A percentile compares a stretch with the other conserved stretches of the same genome.
phyloP scores from a whole-genome alignment of 306 rosid species.

The Cucumis sativus region Cucumber_9930_V3 NC_026657.2:29949501-29950000 shows the following conservation, averaged over 20 bases:
- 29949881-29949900: constrained; percentile 67
- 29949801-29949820: constrained; percentile 14
- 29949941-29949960: constrained; percentile 74
- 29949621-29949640: constrained; percentile 21
- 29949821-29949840: constrained; percentile 23
- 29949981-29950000: constrained; percentile 85
- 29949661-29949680: constrained; percentile 24
- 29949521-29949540: constrained; percentile 35
- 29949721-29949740: constrained; percentile 51
- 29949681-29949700: constrained; percentile 61
- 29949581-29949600: constrained; percentile 82
- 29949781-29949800: constrained; percentile 9
- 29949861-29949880: constrained; percentile 54
- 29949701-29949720: constrained; percentile 52
- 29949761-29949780: constrained; percentile 10
- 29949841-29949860: constrained; percentile 23
- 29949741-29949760: constrained; percentile 44
- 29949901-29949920: constrained; percentile 57
- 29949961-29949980: constrained; percentile 69
- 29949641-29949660: constrained; percentile 34
- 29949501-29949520: constrained; percentile 32
- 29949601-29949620: constrained; percentile 47
- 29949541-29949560: constrained; percentile 78
- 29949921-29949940: constrained; percentile 56
- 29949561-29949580: constrained; percentile 85